Evolutionary conservation across 306 rosid genomes (phyloP).

Genomic region (Sesbania bispinosa): DNA sequence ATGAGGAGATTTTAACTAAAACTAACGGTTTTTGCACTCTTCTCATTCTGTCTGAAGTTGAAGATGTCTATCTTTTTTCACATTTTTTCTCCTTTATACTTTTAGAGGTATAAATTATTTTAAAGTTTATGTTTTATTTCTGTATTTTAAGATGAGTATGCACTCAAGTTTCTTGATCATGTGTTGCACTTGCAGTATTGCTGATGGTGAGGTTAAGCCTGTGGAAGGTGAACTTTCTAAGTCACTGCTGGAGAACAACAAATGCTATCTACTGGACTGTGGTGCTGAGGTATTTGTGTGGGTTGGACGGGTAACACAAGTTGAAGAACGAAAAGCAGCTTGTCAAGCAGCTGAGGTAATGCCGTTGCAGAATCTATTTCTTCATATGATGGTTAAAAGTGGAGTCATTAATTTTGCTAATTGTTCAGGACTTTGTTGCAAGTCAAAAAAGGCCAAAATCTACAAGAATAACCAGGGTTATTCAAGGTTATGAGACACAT

Average conservation of each 20-base stretch:
- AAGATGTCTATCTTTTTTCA: background rate
- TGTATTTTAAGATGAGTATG: background rate
- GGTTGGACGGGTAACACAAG: constrained; percentile 97
- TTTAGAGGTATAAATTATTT: background rate
- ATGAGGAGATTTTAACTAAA: background rate
- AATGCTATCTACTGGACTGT: constrained; percentile 88
- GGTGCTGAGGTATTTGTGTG: constrained; percentile 88
- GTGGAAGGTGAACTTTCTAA: constrained; percentile 84
- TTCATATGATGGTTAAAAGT: constrained; percentile 25
- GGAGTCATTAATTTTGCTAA: constrained; percentile 22
- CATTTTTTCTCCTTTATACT: background rate
- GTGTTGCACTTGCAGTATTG: constrained; percentile 64
- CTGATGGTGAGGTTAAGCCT: constrained; percentile 66
- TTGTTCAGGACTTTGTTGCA: constrained; percentile 72
- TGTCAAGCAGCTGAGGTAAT: constrained; percentile 87
- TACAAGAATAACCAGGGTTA: constrained; percentile 80
- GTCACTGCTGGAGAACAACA: constrained; percentile 82
- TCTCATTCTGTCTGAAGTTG: constrained; percentile 15
- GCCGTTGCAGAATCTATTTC: constrained; percentile 15
- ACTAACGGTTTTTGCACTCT: background rate
- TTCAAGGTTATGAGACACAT: constrained; percentile 95
- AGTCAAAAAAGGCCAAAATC: constrained; percentile 82
- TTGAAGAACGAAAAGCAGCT: constrained; percentile 92
- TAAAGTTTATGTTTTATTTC: constrained; percentile 7
- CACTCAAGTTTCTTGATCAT: constrained; percentile 24